These are phyloP conservation scores for Wickerhamiella azyma DNA, from an alignment of 805 yeast genomes.

Conservation along the genomic window DNA sequence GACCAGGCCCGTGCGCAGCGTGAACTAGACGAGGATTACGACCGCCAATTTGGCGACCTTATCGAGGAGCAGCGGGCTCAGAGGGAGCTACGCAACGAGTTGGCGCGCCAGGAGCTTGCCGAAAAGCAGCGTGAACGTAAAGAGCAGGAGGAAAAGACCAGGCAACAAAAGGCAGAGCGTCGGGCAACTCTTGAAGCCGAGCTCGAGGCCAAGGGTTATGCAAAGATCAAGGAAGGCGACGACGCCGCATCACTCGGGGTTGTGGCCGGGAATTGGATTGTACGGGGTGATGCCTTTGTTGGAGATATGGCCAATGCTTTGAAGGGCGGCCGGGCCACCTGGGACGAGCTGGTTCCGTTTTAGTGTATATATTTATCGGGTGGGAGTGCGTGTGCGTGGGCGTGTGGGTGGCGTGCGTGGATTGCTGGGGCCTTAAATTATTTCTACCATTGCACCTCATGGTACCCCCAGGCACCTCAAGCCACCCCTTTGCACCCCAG, in stretches of 20 bases:
- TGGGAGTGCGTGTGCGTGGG: no score
- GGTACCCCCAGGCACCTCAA: no score
- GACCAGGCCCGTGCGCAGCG: constrained; percentile 21
- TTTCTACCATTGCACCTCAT: no score
- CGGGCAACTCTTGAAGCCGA: constrained; percentile 10
- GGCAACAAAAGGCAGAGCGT: constrained; percentile 11
- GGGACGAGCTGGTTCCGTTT: constrained; percentile 19
- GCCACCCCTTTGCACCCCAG: no score
- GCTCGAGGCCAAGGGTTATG: constrained; percentile 15
- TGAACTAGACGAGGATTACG: constrained; percentile 16
- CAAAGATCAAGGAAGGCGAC: constrained; percentile 10
- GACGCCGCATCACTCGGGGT: constrained; percentile 16
- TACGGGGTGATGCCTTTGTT: constrained; percentile 10
- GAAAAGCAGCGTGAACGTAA: constrained; percentile 17
- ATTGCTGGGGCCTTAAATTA: no score
- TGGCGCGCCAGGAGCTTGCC: constrained; percentile 9
- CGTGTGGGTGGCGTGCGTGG: no score
- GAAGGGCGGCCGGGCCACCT: constrained; percentile 8
- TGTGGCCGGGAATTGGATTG: constrained; percentile 15
- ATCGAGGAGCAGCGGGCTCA: constrained; percentile 21
- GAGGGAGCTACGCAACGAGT: constrained; percentile 16
- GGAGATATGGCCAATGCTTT: not conserved
- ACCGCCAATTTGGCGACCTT: constrained; percentile 23
- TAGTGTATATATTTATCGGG: no score
- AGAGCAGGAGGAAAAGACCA: constrained; percentile 16